Percentiles rank a stretch among this genome's conserved stretches.
Evolutionary conservation across 1,284 basidiomycete genomes (phyloP).

Genomic region (Cutaneotrichosporon daszewskae): DNA sequence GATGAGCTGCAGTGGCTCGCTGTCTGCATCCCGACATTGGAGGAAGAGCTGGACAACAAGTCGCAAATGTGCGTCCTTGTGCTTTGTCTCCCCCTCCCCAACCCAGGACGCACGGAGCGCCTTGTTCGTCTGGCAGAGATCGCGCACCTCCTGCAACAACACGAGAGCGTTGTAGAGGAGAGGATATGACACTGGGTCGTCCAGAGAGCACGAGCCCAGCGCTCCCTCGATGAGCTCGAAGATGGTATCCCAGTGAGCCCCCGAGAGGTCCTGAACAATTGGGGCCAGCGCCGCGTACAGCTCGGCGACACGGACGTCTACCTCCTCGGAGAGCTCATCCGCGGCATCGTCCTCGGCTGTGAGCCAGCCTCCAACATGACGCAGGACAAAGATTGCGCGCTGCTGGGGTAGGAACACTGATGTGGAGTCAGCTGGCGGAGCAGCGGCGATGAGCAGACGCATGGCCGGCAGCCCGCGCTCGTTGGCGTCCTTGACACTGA

Average conservation of each 20-base stretch:
- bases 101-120: constrained; percentile 60
- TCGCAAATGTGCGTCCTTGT: constrained; percentile 49
- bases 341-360: constrained; percentile 64
- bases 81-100: too few relatives aligned
- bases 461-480: constrained; percentile 65
- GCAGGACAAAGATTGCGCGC: constrained; percentile 82
- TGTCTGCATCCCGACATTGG: constrained; percentile 46
- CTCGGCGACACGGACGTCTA: constrained; percentile 69
- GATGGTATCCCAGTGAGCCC: constrained; percentile 86
- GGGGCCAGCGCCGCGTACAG: constrained; percentile 75
- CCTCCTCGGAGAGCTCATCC: constrained; percentile 58
- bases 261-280: constrained; percentile 78
- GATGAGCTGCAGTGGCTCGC: constrained; percentile 62
- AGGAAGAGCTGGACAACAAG: constrained; percentile 32
- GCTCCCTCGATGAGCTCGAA: constrained; percentile 86
- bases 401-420: constrained; percentile 80
- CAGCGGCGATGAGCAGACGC: constrained; percentile 64
- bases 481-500: constrained; percentile 60
- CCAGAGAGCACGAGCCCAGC: constrained; percentile 68
- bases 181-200: constrained; percentile 58
- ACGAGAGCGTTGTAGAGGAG: constrained; percentile 63
- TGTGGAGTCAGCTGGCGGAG: constrained; percentile 72
- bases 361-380: constrained; percentile 79
- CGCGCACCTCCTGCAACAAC: constrained; percentile 64
- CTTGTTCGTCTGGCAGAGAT: constrained; percentile 68